Evolutionary conservation across 106 monocot genomes (phyloP).

Genomic region (Acorus calamus): DNA sequence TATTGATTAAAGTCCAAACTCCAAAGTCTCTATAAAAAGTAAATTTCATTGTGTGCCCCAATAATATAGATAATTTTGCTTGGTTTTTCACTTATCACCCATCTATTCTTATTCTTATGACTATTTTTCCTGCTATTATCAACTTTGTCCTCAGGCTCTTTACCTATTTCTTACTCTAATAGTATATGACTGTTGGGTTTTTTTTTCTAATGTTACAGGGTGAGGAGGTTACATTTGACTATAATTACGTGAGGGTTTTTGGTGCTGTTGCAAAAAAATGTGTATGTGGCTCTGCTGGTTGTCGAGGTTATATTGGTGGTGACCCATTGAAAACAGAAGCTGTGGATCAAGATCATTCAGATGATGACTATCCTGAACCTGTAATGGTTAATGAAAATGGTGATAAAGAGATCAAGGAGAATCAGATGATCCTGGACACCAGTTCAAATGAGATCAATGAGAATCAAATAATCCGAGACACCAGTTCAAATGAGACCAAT

Average conservation of each 20-base stretch:
- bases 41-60: too few species aligned
- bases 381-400: constrained; percentile 25
- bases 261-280: constrained; percentile 97
- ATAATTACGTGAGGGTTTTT: constrained; percentile 90
- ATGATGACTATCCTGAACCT: constrained; percentile 66
- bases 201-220: constrained; percentile 37
- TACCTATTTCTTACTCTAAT: not conserved
- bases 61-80: too few species aligned
- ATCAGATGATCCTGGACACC: not conserved
- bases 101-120: too few species aligned
- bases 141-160: not conserved
- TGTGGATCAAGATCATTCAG: constrained; percentile 65
- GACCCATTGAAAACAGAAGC: constrained; percentile 61
- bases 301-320: constrained; percentile 89
- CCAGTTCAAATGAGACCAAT: constrained; percentile 2
- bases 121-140: too few species aligned
- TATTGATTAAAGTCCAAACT: too few species aligned
- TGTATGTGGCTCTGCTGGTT: constrained; percentile 69
- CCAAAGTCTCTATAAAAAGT: too few species aligned
- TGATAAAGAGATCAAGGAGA: constrained; percentile 12
- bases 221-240: constrained; percentile 97
- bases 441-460: constrained; percentile 4
- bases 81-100: too few species aligned
- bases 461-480: not conserved
- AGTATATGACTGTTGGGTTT: not conserved